Evolutionary conservation across 106 monocot species (phyloP).

Genomic region (Dactylorhiza incarnata): DNA sequence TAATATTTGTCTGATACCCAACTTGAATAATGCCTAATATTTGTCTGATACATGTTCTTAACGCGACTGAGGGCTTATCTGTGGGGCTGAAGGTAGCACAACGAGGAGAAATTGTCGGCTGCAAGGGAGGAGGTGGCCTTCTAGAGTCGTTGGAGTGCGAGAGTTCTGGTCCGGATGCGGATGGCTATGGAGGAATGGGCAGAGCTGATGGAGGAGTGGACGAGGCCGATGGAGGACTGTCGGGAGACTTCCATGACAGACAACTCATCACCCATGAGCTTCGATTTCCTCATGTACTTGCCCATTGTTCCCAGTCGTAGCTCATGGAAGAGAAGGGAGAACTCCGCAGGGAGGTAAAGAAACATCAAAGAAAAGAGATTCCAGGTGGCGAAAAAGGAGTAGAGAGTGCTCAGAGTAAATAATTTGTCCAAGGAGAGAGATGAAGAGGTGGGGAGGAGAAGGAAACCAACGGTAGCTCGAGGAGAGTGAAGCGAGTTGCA

Average conservation of each 20-base stretch:
- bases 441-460: too few species aligned
- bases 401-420: too few species aligned
- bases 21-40: too few species aligned
- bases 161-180: constrained; percentile 64
- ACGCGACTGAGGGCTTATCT: constrained; percentile 15
- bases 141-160: constrained; percentile 56
- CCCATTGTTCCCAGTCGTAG: constrained; percentile 39
- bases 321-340: background rate
- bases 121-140: background rate
- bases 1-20: too few species aligned
- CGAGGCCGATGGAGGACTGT: constrained; percentile 55
- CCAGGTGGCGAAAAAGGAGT: too few species aligned
- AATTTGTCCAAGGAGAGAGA: too few species aligned
- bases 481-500: too few species aligned
- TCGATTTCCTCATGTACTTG: constrained; percentile 77
- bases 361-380: too few species aligned
- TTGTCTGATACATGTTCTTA: background rate
- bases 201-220: too few species aligned
- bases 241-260: constrained; percentile 51
- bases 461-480: too few species aligned
- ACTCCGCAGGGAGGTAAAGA: background rate
- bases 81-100: constrained; percentile 36
- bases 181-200: constrained; percentile 61
- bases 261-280: constrained; percentile 58
- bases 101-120: constrained; percentile 1